Percentiles rank a stretch among this genome's conserved stretches.
phyloP scores from a whole-genome alignment of 2,329 filamentous ascomycete species.

The Fusarium oligoseptatum region DNA sequence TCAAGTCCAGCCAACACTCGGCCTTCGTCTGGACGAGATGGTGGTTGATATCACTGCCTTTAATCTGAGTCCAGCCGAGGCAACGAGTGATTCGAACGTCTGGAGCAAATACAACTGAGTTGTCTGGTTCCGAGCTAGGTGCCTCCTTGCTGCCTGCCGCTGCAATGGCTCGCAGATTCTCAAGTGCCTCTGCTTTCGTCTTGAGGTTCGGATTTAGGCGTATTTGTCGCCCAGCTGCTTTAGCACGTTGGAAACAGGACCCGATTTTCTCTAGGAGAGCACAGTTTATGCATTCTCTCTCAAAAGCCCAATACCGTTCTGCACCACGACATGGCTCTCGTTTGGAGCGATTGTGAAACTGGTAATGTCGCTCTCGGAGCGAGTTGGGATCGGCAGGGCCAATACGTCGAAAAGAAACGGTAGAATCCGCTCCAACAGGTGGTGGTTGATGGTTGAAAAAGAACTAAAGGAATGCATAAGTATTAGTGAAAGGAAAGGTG shows the following conservation, averaged over 20 bases:
- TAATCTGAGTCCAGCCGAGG: not conserved
- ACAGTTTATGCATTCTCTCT: not conserved
- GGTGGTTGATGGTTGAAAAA: not conserved
- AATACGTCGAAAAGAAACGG: not conserved
- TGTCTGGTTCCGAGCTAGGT: not conserved
- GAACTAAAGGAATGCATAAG: not conserved
- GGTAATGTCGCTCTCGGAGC: not conserved
- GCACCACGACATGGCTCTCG: not conserved
- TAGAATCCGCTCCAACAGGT: not conserved
- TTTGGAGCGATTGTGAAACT: not conserved
- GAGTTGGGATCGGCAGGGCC: not conserved
- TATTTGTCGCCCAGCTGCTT: not conserved
- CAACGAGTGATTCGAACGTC: not conserved
- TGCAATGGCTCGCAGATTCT: not conserved
- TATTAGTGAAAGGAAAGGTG: not conserved
- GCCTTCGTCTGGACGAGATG: not conserved
- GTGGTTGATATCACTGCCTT: not conserved
- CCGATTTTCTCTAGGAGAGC: not conserved
- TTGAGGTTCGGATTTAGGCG: not conserved
- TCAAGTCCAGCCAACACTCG: not conserved
- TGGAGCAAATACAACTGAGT: not conserved
- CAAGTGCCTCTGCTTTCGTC: not conserved
- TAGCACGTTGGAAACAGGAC: not conserved
- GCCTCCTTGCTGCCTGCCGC: not conserved
- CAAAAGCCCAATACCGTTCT: conserved; percentile 1